Evolutionary conservation across 441 rosid genomes (phyloP).

Genomic region (Adansonia grandidieri): DNA sequence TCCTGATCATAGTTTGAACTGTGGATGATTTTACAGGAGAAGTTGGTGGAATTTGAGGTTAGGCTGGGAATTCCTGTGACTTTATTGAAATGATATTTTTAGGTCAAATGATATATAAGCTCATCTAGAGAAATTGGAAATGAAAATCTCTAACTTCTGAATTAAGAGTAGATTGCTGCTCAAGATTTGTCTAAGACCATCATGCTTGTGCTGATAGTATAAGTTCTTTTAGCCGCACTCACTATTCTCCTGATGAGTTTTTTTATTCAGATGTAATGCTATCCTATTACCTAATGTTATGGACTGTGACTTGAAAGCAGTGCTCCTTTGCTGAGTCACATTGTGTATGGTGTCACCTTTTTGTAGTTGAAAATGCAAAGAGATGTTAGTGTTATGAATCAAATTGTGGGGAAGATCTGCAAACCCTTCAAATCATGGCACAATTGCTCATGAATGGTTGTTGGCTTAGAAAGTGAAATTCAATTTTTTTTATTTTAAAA

Average conservation of each 20-base stretch:
- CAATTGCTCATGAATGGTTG: background rate
- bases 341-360: background rate
- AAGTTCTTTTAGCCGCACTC: background rate
- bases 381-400: background rate
- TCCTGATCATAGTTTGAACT: background rate
- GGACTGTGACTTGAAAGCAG: background rate
- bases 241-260: constrained; percentile 2
- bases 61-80: background rate
- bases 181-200: background rate
- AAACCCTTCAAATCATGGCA: background rate
- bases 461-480: background rate
- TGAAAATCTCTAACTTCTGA: constrained; percentile 10
- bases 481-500: background rate
- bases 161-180: background rate
- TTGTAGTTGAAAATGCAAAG: too few species aligned
- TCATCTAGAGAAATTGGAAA: constrained; percentile 12
- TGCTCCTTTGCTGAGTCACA: background rate
- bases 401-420: background rate
- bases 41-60: constrained; percentile 6
- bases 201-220: background rate
- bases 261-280: background rate
- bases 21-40: background rate
- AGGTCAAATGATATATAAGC: background rate
- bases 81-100: background rate
- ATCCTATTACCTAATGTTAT: constrained; percentile 1